These are phyloP conservation scores for Uncinocarpus reesii DNA, from an alignment of 2,329 filamentous ascomycete genomes.

Conservation along the genomic window DNA sequence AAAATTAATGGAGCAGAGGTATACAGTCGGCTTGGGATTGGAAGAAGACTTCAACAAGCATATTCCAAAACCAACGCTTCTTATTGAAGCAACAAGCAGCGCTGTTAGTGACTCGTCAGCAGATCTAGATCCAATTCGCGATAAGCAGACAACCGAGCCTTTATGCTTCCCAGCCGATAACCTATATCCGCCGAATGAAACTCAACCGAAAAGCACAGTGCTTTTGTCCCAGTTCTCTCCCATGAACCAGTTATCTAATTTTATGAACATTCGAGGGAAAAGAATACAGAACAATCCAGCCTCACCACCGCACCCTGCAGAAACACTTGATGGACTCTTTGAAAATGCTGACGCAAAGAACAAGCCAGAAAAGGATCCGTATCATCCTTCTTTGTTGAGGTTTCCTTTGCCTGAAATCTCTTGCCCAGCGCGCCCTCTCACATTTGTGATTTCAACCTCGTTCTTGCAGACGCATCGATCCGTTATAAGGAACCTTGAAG, in stretches of 20 bases:
- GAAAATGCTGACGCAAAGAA: not conserved
- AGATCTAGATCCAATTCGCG: too few species aligned
- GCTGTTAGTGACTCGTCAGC: too few species aligned
- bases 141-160: too few species aligned
- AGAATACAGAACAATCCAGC: slow-evolving; percentile 14
- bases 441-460: slow-evolving; percentile 21
- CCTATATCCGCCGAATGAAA: not conserved
- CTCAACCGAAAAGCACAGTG: not conserved
- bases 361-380: not conserved
- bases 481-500: slow-evolving; percentile 16
- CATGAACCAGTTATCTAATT: slow-evolving; percentile 38
- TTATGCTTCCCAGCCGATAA: not conserved
- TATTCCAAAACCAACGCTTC: not conserved
- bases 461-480: slow-evolving; percentile 23
- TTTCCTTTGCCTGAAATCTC: slow-evolving; percentile 1
- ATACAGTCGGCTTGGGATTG: not conserved
- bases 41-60: not conserved
- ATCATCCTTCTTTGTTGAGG: not conserved
- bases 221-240: slow-evolving; percentile 31
- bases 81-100: too few species aligned
- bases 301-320: not conserved
- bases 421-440: slow-evolving; percentile 20
- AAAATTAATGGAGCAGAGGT: not conserved
- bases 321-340: not conserved
- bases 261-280: slow-evolving; percentile 41